Conservation (phyloP, 2,329 filamentous ascomycete genomes). For the Ceratocystis lukuohia region DNA sequence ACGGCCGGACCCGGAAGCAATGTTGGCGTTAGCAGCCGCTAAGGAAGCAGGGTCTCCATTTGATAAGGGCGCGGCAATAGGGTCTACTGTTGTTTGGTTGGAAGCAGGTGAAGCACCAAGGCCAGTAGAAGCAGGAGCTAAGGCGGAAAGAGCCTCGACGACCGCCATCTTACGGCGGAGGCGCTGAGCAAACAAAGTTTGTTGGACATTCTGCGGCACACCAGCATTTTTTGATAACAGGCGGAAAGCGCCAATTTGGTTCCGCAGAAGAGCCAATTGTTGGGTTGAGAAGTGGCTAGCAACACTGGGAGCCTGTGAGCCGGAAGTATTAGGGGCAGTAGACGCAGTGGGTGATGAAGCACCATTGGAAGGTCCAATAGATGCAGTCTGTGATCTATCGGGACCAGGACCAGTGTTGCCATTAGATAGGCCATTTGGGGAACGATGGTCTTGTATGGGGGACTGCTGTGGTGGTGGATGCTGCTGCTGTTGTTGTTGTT, state of each 20-base stretch:
- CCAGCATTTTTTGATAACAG: constrained; percentile 75
- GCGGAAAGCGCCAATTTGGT: constrained; percentile 87
- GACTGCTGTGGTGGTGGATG: constrained; percentile 20
- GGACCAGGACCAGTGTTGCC: constrained; percentile 20
- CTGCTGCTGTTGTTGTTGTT: constrained; percentile 37
- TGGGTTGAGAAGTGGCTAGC: constrained; percentile 58
- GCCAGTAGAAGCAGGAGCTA: constrained; percentile 23
- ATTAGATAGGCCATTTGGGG: constrained; percentile 19
- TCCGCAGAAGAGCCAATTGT: constrained; percentile 63
- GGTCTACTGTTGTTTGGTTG: constrained; percentile 21
- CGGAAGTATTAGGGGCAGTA: constrained; percentile 22
- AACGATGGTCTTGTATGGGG: constrained; percentile 23
- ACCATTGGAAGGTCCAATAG: constrained; percentile 9
- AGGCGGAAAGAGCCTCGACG: constrained; percentile 30
- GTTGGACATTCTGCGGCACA: constrained; percentile 64
- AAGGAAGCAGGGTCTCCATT: constrained; percentile 22
- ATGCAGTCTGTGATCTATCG: constrained; percentile 15
- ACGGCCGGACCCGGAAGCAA: constrained; percentile 24
- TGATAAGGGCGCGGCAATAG: constrained; percentile 13
- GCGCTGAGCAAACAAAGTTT: constrained; percentile 65
- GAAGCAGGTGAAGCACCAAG: constrained; percentile 21
- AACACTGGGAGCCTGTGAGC: constrained; percentile 20
- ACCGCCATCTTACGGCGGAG: constrained; percentile 43
- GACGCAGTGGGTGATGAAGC: constrained; percentile 18
- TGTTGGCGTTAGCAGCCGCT: constrained; percentile 26